A percentile compares a stretch with the other conserved stretches of the same genome.
phyloP scores from a whole-genome alignment of 495 filamentous ascomycete species.

The Xylaria nigripes region DNA sequence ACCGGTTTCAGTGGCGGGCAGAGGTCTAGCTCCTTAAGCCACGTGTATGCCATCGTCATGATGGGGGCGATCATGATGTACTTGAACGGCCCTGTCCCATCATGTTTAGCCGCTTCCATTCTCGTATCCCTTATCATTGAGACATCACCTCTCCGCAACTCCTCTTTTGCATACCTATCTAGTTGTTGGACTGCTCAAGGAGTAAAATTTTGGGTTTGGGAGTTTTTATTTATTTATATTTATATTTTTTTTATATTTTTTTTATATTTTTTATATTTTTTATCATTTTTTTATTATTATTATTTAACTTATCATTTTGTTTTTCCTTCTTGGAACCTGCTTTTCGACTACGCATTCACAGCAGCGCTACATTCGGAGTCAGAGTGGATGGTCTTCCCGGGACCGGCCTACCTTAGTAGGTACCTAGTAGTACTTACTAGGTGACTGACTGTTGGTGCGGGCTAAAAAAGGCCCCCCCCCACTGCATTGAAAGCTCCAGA shows the following conservation, averaged over 20 bases:
- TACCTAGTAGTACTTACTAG: no score
- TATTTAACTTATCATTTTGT: no score
- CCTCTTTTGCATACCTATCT: background rate
- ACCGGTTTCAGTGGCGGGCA: constrained; percentile 4
- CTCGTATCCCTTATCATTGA: background rate
- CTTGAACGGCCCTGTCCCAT: background rate
- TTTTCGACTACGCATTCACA: background rate
- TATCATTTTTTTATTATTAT: no score
- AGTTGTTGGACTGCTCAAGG: no score
- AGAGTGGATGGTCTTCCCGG: background rate
- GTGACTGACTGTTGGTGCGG: background rate
- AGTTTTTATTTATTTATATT: no score
- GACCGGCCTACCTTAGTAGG: background rate
- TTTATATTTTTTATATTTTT: no score
- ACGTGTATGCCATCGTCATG: constrained; percentile 6
- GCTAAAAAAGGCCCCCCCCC: background rate
- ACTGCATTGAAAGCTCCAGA: background rate
- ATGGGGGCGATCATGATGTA: background rate
- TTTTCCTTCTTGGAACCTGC: background rate
- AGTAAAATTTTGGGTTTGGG: no score
- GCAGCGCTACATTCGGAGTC: constrained; percentile 1
- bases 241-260: no score
- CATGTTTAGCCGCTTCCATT: background rate
- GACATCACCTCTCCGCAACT: background rate
- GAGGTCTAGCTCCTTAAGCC: constrained; percentile 4